Conservation (phyloP, 495 filamentous ascomycete species). For the Hypoxylon perforatum region DNA sequence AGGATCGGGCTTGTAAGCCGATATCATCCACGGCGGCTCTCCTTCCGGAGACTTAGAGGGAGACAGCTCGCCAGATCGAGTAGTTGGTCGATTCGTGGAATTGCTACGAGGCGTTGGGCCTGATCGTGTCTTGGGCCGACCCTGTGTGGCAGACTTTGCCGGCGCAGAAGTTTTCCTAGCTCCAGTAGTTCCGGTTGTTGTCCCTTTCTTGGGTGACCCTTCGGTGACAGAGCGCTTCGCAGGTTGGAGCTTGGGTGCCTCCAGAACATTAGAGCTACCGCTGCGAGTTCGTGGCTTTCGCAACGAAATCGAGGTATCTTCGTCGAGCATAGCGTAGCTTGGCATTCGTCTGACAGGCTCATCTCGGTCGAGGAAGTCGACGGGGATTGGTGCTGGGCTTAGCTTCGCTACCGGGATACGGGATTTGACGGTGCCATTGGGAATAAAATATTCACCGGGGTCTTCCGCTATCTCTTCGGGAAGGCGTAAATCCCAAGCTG, state of each 20-base stretch:
- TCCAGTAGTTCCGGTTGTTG: conserved; percentile 24
- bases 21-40: conserved; percentile 93
- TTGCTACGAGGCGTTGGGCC: conserved; percentile 64
- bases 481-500: conserved; percentile 76
- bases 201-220: conserved; percentile 59
- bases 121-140: conserved; percentile 72
- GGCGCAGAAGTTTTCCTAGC: conserved; percentile 55
- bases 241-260: conserved; percentile 53
- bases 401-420: conserved; percentile 84
- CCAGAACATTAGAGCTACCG: conserved; percentile 70
- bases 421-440: conserved; percentile 62
- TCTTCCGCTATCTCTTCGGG: conserved; percentile 85
- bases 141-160: conserved; percentile 56
- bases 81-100: conserved; percentile 65
- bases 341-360: conserved; percentile 72
- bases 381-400: conserved; percentile 80
- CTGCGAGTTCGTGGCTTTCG: conserved; percentile 74
- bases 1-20: conserved; percentile 95
- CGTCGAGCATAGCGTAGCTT: conserved; percentile 53
- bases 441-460: conserved; percentile 56
- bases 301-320: conserved; percentile 67
- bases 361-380: conserved; percentile 76
- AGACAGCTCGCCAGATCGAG: conserved; percentile 62
- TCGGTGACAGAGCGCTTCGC: conserved; percentile 57
- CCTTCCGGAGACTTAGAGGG: conserved; percentile 75